Conservation (phyloP, 129 eudicot species). For the Sambucus nigra region DNA sequence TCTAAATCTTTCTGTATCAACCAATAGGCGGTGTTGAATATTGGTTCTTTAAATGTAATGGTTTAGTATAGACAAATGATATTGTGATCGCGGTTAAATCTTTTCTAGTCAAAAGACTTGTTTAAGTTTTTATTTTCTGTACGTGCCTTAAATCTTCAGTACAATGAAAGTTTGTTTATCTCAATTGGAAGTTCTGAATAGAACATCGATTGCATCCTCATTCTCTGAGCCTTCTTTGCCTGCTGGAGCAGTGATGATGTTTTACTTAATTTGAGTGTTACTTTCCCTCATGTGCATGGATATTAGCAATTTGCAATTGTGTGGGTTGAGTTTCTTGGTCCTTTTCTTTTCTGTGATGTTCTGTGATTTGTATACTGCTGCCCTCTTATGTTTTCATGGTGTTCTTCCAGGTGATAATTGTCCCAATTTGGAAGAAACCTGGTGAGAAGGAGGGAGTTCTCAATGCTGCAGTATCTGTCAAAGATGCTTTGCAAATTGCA, state of each 20-base stretch:
- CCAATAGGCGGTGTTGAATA: too few relatives aligned
- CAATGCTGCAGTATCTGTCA: slow-evolving; percentile 58
- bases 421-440: slow-evolving; percentile 85
- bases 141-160: too few relatives aligned
- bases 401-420: slow-evolving; percentile 63
- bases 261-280: neutral
- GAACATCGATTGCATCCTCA: too few relatives aligned
- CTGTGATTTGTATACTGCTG: neutral
- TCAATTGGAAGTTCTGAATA: too few relatives aligned
- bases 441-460: slow-evolving; percentile 71
- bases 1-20: too few relatives aligned
- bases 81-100: too few relatives aligned
- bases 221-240: neutral
- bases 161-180: too few relatives aligned
- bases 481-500: slow-evolving; percentile 60
- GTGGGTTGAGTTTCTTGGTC: neutral
- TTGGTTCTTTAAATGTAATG: too few relatives aligned
- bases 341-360: slow-evolving; percentile 3
- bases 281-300: slow-evolving; percentile 1
- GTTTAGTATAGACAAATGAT: too few relatives aligned
- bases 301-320: neutral
- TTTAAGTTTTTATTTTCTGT: too few relatives aligned
- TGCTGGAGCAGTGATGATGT: neutral
- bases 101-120: too few relatives aligned
- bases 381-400: neutral